Conservation (phyloP, 192 early-diverging fungal species). For the Chytriomyces confervae region DNA sequence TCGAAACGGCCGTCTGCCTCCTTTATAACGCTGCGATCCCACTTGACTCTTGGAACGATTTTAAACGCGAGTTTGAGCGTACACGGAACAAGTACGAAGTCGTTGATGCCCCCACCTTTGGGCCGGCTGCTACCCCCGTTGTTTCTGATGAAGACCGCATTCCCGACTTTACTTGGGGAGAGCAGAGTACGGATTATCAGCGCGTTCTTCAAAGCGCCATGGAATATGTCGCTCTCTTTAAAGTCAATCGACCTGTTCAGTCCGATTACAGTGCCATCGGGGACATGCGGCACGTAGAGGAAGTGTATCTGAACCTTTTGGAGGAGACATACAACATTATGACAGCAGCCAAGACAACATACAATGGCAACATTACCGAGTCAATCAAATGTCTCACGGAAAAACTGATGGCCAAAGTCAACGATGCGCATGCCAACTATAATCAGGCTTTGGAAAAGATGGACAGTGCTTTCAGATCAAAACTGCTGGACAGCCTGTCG, state of each 20-base stretch:
- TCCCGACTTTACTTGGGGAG: background rate
- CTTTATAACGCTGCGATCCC: constrained; percentile 29
- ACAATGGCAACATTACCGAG: constrained; percentile 24
- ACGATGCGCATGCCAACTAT: background rate
- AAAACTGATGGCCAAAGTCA: constrained; percentile 11
- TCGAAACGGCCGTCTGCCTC: constrained; percentile 19
- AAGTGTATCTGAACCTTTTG: constrained; percentile 20
- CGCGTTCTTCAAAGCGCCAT: constrained; percentile 29
- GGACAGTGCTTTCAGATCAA: constrained; percentile 21
- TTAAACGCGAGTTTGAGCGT: background rate
- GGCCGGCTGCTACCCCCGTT: background rate
- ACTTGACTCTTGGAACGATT: constrained; percentile 21
- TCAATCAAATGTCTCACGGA: constrained; percentile 8
- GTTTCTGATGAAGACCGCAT: background rate
- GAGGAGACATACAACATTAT: constrained; percentile 35
- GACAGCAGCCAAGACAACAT: constrained; percentile 2
- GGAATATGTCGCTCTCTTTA: constrained; percentile 39
- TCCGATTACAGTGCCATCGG: constrained; percentile 10
- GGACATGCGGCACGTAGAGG: constrained; percentile 27
- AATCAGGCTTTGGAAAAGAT: constrained; percentile 5
- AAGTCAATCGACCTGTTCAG: constrained; percentile 33
- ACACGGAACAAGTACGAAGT: constrained; percentile 25
- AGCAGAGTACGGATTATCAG: background rate
- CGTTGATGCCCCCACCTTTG: background rate
- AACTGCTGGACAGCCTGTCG: constrained; percentile 6